These are phyloP conservation scores for Gonapodya sp. DNA, from an alignment of 192 early-diverging fungal genomes.

Conservation along the genomic window DNA sequence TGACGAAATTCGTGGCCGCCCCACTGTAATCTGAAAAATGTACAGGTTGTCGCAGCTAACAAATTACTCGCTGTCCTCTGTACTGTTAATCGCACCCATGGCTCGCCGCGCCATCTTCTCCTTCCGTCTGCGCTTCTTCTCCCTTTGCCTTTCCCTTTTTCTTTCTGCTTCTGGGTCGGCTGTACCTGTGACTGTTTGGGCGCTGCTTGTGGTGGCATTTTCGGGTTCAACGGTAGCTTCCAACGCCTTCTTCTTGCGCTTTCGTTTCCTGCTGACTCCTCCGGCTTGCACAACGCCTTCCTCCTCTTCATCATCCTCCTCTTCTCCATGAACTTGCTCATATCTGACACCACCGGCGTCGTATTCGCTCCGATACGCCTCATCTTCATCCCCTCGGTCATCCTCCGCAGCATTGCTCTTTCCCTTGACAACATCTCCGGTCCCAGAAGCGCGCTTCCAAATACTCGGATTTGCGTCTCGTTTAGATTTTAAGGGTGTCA, in stretches of 20 bases:
- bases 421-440: neutral
- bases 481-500: neutral
- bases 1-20: too few relatives aligned
- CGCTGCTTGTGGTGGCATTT: neutral
- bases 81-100: too few relatives aligned
- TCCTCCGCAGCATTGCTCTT: neutral
- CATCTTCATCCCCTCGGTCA: neutral
- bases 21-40: too few relatives aligned
- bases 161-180: neutral
- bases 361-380: neutral
- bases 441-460: neutral
- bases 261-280: neutral
- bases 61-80: too few relatives aligned
- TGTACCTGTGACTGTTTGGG: neutral
- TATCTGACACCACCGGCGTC: neutral
- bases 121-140: neutral
- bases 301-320: neutral
- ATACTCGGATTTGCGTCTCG: neutral
- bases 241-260: neutral
- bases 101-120: neutral
- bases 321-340: neutral
- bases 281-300: neutral
- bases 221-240: neutral
- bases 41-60: too few relatives aligned
- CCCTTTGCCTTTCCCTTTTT: neutral